Evolutionary conservation across 2,329 filamentous ascomycete species (phyloP).

Genomic region (Dactylellina drechsleri): DNA sequence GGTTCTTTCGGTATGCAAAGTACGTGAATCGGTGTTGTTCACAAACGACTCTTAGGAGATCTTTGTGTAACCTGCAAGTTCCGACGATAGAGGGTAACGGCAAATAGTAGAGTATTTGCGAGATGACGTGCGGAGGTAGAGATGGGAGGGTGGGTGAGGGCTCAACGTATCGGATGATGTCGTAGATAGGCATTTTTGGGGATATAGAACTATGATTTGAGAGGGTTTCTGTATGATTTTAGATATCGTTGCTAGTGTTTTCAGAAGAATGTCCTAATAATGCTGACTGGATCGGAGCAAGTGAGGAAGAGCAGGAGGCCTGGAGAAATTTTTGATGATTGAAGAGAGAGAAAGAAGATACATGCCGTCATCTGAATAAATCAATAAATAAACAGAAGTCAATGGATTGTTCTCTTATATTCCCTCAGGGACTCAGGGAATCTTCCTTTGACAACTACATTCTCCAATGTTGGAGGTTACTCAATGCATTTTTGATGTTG

Average conservation of each 20-base stretch:
- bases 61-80: conserved; percentile 13
- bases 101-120: conserved; percentile 28
- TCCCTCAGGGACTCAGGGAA: neutral
- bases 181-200: conserved; percentile 37
- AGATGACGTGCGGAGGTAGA: conserved; percentile 23
- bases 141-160: neutral
- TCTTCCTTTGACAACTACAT: neutral
- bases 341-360: no score
- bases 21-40: conserved; percentile 25
- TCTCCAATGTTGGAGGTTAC: neutral
- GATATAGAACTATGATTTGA: no score
- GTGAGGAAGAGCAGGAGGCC: no score
- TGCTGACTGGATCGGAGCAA: no score
- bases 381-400: no score
- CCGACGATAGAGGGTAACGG: conserved; percentile 24
- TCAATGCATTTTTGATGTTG: neutral
- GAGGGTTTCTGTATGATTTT: no score
- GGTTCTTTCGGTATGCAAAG: conserved; percentile 37
- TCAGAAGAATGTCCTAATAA: neutral
- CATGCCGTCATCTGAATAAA: no score
- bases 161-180: conserved; percentile 13
- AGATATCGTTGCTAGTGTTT: neutral
- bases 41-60: conserved; percentile 20
- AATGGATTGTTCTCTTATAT: no score
- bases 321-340: no score